These are phyloP conservation scores for Pseudogymnoascus verrucosus DNA, from an alignment of 2,329 filamentous ascomycete genomes.

Conservation along the genomic window DNA sequence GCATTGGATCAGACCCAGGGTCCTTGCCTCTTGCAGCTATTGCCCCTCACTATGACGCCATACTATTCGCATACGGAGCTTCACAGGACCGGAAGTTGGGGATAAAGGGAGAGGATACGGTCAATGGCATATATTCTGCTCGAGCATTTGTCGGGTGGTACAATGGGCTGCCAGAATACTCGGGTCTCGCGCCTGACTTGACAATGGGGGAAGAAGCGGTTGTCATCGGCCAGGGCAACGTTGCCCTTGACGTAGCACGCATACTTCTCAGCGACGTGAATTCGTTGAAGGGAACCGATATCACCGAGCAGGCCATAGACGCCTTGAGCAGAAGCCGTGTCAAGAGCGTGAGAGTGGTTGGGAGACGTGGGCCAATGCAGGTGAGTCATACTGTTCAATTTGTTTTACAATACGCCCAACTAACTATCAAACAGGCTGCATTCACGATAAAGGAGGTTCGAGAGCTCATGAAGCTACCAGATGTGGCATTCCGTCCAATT, in stretches of 20 bases:
- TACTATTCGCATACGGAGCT: slow-evolving; percentile 89
- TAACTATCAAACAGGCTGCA: slow-evolving; percentile 52
- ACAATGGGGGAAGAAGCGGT: slow-evolving; percentile 71
- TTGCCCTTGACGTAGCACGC: slow-evolving; percentile 86
- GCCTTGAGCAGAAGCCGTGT: slow-evolving; percentile 64
- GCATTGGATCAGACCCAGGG: slow-evolving; percentile 53
- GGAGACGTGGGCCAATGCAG: slow-evolving; percentile 81
- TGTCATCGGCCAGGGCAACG: slow-evolving; percentile 90
- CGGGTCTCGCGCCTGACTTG: slow-evolving; percentile 64
- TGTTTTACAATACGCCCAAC: background rate
- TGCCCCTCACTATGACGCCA: slow-evolving; percentile 78
- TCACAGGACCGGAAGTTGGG: slow-evolving; percentile 71
- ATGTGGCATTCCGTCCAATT: slow-evolving; percentile 64
- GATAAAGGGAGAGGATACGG: slow-evolving; percentile 66
- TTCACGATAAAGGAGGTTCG: slow-evolving; percentile 94
- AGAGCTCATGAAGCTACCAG: slow-evolving; percentile 72
- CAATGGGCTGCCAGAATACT: slow-evolving; percentile 83
- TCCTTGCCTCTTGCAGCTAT: slow-evolving; percentile 60
- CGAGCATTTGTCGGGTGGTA: slow-evolving; percentile 97
- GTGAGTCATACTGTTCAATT: slow-evolving; percentile 34
- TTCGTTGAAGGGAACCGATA: slow-evolving; percentile 72
- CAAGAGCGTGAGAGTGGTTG: slow-evolving; percentile 77
- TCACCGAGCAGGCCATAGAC: slow-evolving; percentile 75
- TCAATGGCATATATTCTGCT: slow-evolving; percentile 75
- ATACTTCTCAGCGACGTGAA: slow-evolving; percentile 74